Evolutionary conservation across 441 rosid species (phyloP).

Genomic region (Macaranga tanarius): DNA sequence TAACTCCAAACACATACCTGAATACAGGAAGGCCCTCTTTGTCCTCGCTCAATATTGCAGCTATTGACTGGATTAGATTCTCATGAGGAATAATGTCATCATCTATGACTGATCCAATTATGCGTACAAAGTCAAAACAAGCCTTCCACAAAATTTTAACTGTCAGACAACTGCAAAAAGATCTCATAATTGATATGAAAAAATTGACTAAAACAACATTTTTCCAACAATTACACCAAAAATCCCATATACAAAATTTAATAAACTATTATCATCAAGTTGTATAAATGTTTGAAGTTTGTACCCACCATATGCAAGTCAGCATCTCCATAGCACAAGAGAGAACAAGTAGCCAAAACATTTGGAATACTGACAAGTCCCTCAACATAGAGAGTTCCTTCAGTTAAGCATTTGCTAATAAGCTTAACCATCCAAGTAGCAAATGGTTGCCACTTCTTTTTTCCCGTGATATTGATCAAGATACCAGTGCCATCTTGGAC

Average conservation of each 20-base stretch:
- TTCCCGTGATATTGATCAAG: conserved; percentile 57
- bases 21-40: conserved; percentile 63
- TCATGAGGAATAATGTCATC: conserved; percentile 72
- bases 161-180: conserved; percentile 44
- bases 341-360: conserved; percentile 70
- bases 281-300: conserved; percentile 3
- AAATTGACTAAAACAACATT: conserved; percentile 19
- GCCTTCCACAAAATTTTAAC: conserved; percentile 70
- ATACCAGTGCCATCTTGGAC: conserved; percentile 69
- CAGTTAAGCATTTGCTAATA: conserved; percentile 83
- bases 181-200: conserved; percentile 26
- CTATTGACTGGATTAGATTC: conserved; percentile 71
- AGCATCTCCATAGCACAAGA: conserved; percentile 77
- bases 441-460: conserved; percentile 76
- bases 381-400: conserved; percentile 89
- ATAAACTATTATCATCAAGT: conserved; percentile 26
- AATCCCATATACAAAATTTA: conserved; percentile 15
- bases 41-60: conserved; percentile 69
- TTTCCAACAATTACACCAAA: conserved; percentile 22
- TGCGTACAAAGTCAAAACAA: conserved; percentile 85
- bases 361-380: conserved; percentile 71
- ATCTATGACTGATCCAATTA: conserved; percentile 63
- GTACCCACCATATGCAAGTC: conserved; percentile 89
- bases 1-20: conserved; percentile 52
- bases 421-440: conserved; percentile 79